These are phyloP conservation scores for Myxozyma udenii DNA, from an alignment of 805 yeast genomes.

Conservation along the genomic window DNA sequence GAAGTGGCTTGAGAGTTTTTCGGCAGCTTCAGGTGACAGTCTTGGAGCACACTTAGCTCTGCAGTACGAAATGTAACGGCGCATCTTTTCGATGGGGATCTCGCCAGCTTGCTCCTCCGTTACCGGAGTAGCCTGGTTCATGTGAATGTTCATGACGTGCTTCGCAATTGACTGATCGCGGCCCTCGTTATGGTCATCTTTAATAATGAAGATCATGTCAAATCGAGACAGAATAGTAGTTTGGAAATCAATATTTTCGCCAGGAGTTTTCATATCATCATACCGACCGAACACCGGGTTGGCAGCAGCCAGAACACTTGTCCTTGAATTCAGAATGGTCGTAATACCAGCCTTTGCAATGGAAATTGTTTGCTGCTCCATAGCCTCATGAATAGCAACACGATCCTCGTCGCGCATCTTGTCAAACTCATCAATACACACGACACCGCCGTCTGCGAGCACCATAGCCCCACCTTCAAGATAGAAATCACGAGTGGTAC, in stretches of 20 bases:
- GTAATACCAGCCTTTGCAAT: slow-evolving; percentile 99
- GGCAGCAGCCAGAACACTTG: slow-evolving; percentile 96
- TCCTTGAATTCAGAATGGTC: slow-evolving; percentile 91
- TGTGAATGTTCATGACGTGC: slow-evolving; percentile 93
- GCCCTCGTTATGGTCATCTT: slow-evolving; percentile 85
- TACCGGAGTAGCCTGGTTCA: slow-evolving; percentile 60
- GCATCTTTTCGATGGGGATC: slow-evolving; percentile 86
- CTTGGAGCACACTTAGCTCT: slow-evolving; percentile 86
- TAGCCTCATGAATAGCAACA: slow-evolving; percentile 98
- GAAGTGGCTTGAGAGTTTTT: slow-evolving; percentile 84
- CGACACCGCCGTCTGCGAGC: slow-evolving; percentile 98
- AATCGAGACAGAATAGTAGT: slow-evolving; percentile 94
- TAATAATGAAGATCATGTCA: slow-evolving; percentile 96
- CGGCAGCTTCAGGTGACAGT: slow-evolving; percentile 82
- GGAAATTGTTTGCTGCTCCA: slow-evolving; percentile 99
- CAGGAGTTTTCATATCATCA: slow-evolving; percentile 93
- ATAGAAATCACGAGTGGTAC: slow-evolving; percentile 82
- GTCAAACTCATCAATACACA: slow-evolving; percentile 98
- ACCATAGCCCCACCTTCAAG: slow-evolving; percentile 99
- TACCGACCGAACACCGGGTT: slow-evolving; percentile 96
- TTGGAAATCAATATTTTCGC: slow-evolving; percentile 97
- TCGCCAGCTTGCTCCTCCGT: slow-evolving; percentile 62
- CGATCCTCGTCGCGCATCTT: slow-evolving; percentile 99
- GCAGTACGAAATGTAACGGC: slow-evolving; percentile 86
- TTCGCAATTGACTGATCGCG: slow-evolving; percentile 83